Conservation (phyloP, 352 stramenopile species). For the Phytophthora meadii region DNA sequence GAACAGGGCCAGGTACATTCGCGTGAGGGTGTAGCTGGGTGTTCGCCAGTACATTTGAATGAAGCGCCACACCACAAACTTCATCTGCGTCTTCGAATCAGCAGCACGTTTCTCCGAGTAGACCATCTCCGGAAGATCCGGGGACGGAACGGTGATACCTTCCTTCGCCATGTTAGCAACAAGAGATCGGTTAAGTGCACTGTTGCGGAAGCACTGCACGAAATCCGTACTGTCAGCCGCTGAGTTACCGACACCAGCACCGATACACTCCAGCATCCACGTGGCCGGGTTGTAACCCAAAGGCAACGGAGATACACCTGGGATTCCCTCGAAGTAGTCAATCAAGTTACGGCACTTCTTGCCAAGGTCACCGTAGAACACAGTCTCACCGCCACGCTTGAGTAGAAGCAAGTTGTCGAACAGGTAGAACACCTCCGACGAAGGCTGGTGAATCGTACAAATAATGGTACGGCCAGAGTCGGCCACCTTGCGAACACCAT, state of each 20-base stretch:
- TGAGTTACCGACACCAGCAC: constrained; percentile 41
- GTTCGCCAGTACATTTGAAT: constrained; percentile 52
- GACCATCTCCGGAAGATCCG: constrained; percentile 20
- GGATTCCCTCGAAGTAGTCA: constrained; percentile 44
- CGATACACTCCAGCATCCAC: constrained; percentile 48
- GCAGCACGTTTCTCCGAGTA: constrained; percentile 39
- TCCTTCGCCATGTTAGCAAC: constrained; percentile 32
- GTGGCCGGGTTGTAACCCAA: constrained; percentile 52
- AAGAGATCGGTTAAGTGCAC: constrained; percentile 4
- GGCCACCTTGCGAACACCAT: constrained; percentile 22
- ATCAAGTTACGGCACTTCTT: constrained; percentile 37
- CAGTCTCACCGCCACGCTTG: constrained; percentile 41
- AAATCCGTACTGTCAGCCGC: constrained; percentile 23
- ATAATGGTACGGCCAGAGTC: background rate
- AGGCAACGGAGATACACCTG: constrained; percentile 40
- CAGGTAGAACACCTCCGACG: constrained; percentile 78
- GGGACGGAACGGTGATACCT: constrained; percentile 23
- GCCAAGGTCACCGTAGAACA: constrained; percentile 46
- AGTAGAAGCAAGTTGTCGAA: constrained; percentile 84
- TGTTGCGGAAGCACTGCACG: constrained; percentile 26
- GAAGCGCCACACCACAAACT: constrained; percentile 32
- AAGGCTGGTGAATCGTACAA: constrained; percentile 75
- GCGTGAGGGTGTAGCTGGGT: constrained; percentile 77
- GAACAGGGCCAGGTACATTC: constrained; percentile 60
- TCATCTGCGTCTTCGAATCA: constrained; percentile 30